Evolutionary conservation across 768 basidiomycete species (phyloP).

Genomic region (Sutorius australiensis): DNA sequence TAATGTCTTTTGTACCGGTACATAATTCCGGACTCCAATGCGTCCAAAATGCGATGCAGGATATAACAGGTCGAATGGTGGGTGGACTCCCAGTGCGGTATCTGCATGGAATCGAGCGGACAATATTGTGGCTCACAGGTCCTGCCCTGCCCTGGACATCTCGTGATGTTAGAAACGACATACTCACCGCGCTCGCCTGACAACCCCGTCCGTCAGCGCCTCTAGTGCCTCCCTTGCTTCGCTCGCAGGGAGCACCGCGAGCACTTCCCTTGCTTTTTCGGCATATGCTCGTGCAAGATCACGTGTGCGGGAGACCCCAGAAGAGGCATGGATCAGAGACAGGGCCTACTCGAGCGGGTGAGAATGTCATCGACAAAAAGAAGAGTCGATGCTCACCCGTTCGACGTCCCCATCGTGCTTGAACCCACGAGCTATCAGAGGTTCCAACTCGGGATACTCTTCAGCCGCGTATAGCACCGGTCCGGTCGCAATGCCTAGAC

Average conservation of each 20-base stretch:
- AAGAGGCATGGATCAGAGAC: slow-evolving; percentile 53
- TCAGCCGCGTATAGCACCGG: slow-evolving; percentile 86
- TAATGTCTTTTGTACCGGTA: not conserved
- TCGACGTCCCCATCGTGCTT: slow-evolving; percentile 75
- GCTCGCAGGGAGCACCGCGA: slow-evolving; percentile 72
- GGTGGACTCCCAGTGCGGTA: not conserved
- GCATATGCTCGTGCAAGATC: slow-evolving; percentile 75
- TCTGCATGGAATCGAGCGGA: slow-evolving; percentile 1
- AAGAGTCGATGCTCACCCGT: slow-evolving; percentile 42
- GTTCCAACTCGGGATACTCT: slow-evolving; percentile 70
- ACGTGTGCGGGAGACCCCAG: slow-evolving; percentile 75
- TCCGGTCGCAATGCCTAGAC: slow-evolving; percentile 80
- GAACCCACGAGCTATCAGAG: slow-evolving; percentile 79
- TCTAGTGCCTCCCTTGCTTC: slow-evolving; percentile 77
- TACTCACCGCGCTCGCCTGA: slow-evolving; percentile 51
- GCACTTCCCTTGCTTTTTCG: slow-evolving; percentile 66
- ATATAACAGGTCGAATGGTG: not conserved
- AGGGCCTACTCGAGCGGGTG: slow-evolving; percentile 46
- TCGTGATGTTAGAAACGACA: not conserved
- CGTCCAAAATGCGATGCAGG: not conserved
- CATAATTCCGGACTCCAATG: not conserved
- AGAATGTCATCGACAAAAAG: not conserved
- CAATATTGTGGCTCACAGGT: not conserved
- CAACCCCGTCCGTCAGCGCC: slow-evolving; percentile 62
- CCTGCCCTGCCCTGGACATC: not conserved